Evolutionary conservation across 441 rosid species (phyloP).

Genomic region (Erodium chrysanthum): DNA sequence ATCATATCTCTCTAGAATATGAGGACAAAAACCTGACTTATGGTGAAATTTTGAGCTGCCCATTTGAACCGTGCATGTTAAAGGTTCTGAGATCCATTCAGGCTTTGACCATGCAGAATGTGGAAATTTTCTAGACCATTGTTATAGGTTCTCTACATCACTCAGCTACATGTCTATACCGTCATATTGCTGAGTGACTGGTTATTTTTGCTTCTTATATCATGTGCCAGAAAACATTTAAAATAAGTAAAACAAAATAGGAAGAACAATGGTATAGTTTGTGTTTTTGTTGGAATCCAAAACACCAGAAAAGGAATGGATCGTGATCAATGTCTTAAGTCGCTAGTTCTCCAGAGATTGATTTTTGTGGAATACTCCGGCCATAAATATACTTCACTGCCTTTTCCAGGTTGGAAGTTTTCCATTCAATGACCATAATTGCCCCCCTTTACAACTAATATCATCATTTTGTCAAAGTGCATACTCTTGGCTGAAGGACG

Average conservation of each 20-base stretch:
- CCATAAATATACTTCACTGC: constrained; percentile 6
- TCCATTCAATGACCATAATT: constrained; percentile 83
- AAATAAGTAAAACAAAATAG: not conserved
- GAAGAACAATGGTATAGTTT: not conserved
- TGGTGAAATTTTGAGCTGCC: not conserved
- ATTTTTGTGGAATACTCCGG: constrained; percentile 6
- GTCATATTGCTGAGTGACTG: constrained; percentile 3
- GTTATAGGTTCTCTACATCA: not conserved
- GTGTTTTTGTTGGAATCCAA: too few relatives aligned
- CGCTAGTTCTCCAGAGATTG: not conserved
- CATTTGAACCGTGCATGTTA: not conserved
- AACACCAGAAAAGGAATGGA: too few relatives aligned
- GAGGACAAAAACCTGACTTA: not conserved
- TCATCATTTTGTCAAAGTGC: constrained; percentile 77
- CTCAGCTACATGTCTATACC: not conserved
- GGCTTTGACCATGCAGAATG: constrained; percentile 1
- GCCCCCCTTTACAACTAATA: constrained; percentile 69
- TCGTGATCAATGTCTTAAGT: not conserved
- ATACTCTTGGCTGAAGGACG: constrained; percentile 76
- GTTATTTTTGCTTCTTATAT: not conserved
- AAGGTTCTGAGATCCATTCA: not conserved
- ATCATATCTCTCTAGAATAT: not conserved
- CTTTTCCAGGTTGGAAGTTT: constrained; percentile 58
- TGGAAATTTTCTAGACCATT: not conserved
- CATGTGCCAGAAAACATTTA: not conserved